Conservation (phyloP, 2,329 filamentous ascomycete species). For the Fusarium sp. region DNA sequence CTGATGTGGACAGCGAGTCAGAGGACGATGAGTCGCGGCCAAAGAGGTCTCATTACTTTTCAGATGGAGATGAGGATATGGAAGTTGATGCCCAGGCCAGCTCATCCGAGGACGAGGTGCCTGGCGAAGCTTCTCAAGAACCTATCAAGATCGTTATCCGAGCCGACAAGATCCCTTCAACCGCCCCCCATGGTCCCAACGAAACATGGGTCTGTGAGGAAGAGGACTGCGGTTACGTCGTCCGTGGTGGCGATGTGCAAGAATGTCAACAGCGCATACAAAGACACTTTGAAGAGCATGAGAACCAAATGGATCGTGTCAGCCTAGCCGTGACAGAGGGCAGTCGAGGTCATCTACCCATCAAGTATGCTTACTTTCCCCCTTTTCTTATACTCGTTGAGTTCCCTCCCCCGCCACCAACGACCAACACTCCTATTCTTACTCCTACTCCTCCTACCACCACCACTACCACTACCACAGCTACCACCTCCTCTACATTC, state of each 20-base stretch:
- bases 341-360: conserved; percentile 62
- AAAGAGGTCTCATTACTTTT: conserved; percentile 52
- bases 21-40: conserved; percentile 50
- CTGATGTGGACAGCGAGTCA: conserved; percentile 54
- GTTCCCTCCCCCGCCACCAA: conserved; percentile 21
- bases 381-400: conserved; percentile 50
- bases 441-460: not conserved
- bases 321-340: conserved; percentile 69
- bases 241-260: conserved; percentile 70
- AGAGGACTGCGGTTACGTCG: conserved; percentile 72
- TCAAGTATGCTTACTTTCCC: conserved; percentile 63
- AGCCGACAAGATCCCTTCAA: conserved; percentile 62
- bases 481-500: conserved; percentile 1
- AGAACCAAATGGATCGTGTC: conserved; percentile 63
- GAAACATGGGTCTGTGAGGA: conserved; percentile 76
- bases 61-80: conserved; percentile 47
- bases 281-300: conserved; percentile 71
- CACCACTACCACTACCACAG: conserved; percentile 20
- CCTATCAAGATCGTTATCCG: conserved; percentile 60
- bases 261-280: conserved; percentile 68
- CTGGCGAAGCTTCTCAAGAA: conserved; percentile 28
- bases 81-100: conserved; percentile 45
- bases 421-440: not conserved
- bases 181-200: conserved; percentile 65
- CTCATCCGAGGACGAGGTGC: conserved; percentile 38